Percentiles rank a stretch among this genome's conserved stretches.
These are phyloP conservation scores for Sordariomycetes sp. DNA, from an alignment of 2,329 filamentous ascomycete species.

Conservation along the genomic window DNA sequence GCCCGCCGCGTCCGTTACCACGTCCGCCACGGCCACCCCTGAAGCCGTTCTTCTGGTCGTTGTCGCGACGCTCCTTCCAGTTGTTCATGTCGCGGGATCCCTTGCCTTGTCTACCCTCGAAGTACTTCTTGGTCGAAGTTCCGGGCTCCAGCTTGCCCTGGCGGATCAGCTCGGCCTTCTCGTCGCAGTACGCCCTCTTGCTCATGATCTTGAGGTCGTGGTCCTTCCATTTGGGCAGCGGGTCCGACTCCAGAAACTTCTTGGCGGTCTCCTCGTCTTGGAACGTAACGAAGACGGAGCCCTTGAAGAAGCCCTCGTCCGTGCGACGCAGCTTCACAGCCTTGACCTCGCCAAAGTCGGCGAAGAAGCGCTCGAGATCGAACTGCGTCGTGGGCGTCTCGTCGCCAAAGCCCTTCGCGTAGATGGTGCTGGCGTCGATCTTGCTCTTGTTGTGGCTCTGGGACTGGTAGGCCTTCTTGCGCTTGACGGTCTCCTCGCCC, in stretches of 20 bases:
- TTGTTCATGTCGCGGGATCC: slow-evolving; percentile 37
- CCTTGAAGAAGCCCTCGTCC: slow-evolving; percentile 73
- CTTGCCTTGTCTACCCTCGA: slow-evolving; percentile 28
- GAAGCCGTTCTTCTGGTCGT: slow-evolving; percentile 53
- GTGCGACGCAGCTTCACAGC: slow-evolving; percentile 79
- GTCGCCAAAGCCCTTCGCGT: slow-evolving; percentile 88
- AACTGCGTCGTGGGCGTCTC: slow-evolving; percentile 82
- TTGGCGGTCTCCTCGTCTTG: slow-evolving; percentile 66
- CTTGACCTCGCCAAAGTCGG: slow-evolving; percentile 68
- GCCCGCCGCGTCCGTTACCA: slow-evolving; percentile 28
- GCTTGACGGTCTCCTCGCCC: slow-evolving; percentile 61
- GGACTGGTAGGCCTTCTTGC: slow-evolving; percentile 62
- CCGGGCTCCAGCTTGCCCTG: slow-evolving; percentile 59
- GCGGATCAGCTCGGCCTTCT: slow-evolving; percentile 64
- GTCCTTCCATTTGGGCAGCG: slow-evolving; percentile 76
- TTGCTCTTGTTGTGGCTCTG: slow-evolving; percentile 55
- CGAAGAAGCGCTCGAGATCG: slow-evolving; percentile 88
- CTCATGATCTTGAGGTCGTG: slow-evolving; percentile 73
- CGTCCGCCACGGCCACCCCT: slow-evolving; percentile 35
- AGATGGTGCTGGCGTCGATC: slow-evolving; percentile 67
- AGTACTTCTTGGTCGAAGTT: slow-evolving; percentile 27
- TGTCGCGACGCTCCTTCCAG: slow-evolving; percentile 56
- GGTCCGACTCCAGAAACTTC: slow-evolving; percentile 71
- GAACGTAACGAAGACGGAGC: slow-evolving; percentile 94
- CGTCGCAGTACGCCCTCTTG: slow-evolving; percentile 80